Evolutionary conservation across 2,329 filamentous ascomycete genomes (phyloP), one percentile per base, ranked within the genome.

Genomic region (Sporothrix phasma): DNA sequence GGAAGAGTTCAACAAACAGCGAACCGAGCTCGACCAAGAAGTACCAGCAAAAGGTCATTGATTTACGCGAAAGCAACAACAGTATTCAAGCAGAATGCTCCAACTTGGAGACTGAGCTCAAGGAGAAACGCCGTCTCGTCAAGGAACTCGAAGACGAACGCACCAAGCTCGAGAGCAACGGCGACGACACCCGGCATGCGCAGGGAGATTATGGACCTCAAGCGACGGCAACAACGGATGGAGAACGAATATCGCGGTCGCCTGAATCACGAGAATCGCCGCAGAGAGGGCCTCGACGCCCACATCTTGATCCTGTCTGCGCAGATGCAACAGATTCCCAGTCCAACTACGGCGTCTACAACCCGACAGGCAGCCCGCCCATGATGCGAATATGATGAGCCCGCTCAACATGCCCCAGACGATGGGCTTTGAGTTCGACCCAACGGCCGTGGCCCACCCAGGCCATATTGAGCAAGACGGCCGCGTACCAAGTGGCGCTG

Each of bases 121-220:
- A 85, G 68, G 82, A 89, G 66, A 89, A 88, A 69, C 83, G 85
- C n/a, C 78, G 79, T 26, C 84, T 88, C 68, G 84, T 93, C 68
- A 90, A 90, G 72, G 82, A 86, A 61, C 80, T 92, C 29, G 90
- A 94, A 72, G 85, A 87, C 65, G 83, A 88, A 68, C 78, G 85
- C 59, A 88, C 88, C 73, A 83, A 81, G 64, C 79, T 85, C 13
- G 81, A 84, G 2, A 85, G 82, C 17, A 82, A 79, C n/a, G 80
- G 85, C 64, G 80, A 84, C 53, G 84, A 85, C 43, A n/a, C 82
- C 85, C 15, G 80, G 79, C 66, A 81, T 78, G 79, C 77, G 78
- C 61, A 78, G 81, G 61, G 77, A 76, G 62, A 80, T 85, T 60
- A 73, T 73, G 54, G 78, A 81, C 56, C 75, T 85, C 24, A 80